Evolutionary conservation across 108 stramenopile genomes (phyloP).

Genomic region (Nitzschia sp.): DNA sequence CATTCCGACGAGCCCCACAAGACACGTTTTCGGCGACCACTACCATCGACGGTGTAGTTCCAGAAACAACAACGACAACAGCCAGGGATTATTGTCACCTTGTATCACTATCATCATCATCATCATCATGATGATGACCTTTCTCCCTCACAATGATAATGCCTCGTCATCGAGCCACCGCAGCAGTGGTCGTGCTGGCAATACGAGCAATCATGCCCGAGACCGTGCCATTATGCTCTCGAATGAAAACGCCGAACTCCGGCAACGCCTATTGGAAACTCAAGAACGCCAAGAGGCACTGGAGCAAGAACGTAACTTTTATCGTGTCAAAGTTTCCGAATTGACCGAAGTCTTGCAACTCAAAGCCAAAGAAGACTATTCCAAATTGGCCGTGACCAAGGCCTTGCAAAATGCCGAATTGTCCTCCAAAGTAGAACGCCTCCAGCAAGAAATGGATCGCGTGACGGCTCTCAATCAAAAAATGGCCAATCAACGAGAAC

Average conservation of each 20-base stretch:
- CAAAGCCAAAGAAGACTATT: not conserved
- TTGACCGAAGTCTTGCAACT: conserved; percentile 22
- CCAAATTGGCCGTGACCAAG: conserved; percentile 11
- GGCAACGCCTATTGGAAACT: not conserved
- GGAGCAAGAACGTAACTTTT: conserved; percentile 17
- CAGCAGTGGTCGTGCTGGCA: not conserved
- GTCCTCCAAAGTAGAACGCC: conserved; percentile 10
- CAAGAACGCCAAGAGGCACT: conserved; percentile 14
- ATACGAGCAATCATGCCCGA: not conserved
- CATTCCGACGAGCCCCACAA: too few species aligned
- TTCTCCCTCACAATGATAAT: too few species aligned
- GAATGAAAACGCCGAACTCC: conserved; percentile 15
- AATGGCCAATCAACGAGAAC: conserved; percentile 9
- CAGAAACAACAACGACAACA: too few species aligned
- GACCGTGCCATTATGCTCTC: not conserved
- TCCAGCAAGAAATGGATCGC: conserved; percentile 7
- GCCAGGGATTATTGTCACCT: too few species aligned
- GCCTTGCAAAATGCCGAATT: conserved; percentile 31
- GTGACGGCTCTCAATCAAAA: not conserved
- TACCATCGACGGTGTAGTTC: too few species aligned
- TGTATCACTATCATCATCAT: too few species aligned
- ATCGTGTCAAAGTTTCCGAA: conserved; percentile 30
- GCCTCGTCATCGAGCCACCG: too few species aligned
- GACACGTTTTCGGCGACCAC: too few species aligned
- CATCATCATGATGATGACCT: too few species aligned